A percentile compares a stretch with the other conserved stretches of the same genome.
Evolutionary conservation across 2,329 filamentous ascomycete species (phyloP).

Genomic region (Exophiala oligosperma): DNA sequence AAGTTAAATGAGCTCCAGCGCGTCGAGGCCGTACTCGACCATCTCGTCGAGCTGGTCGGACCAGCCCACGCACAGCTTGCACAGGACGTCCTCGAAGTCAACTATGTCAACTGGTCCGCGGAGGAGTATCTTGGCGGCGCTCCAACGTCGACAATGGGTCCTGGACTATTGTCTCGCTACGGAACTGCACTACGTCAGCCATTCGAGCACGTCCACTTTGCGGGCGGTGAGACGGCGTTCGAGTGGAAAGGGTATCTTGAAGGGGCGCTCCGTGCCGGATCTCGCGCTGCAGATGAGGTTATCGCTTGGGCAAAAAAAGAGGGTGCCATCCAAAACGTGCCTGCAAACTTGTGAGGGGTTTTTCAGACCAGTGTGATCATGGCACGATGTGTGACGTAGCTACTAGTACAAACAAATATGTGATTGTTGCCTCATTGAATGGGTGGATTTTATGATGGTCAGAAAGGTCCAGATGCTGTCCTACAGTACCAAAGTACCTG

Average conservation of each 20-base stretch:
- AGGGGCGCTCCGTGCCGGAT: slow-evolving; percentile 52
- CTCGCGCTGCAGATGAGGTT: slow-evolving; percentile 51
- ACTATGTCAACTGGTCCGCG: slow-evolving; percentile 39
- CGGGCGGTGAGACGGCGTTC: slow-evolving; percentile 53
- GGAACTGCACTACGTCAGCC: slow-evolving; percentile 36
- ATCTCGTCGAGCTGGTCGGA: slow-evolving; percentile 16
- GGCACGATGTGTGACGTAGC: too few species aligned
- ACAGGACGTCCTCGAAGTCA: slow-evolving; percentile 36
- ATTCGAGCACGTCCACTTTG: slow-evolving; percentile 50
- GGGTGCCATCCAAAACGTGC: too few species aligned
- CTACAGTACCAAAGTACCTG: too few species aligned
- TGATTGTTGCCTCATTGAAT: too few species aligned
- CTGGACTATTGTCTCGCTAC: slow-evolving; percentile 16
- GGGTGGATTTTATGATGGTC: too few species aligned
- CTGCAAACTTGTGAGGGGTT: too few species aligned
- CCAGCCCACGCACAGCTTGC: slow-evolving; percentile 12
- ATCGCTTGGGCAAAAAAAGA: slow-evolving; percentile 17
- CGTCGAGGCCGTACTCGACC: slow-evolving; percentile 16
- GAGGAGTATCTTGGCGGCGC: slow-evolving; percentile 42
- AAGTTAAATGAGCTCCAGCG: not conserved
- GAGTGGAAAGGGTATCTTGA: slow-evolving; percentile 62
- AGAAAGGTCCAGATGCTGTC: too few species aligned
- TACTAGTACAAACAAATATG: too few species aligned
- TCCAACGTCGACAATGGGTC: slow-evolving; percentile 38
- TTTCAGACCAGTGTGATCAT: too few species aligned